Conservation (phyloP, 371 early-diverging fungal species). For the Mortierella sp. region DNA sequence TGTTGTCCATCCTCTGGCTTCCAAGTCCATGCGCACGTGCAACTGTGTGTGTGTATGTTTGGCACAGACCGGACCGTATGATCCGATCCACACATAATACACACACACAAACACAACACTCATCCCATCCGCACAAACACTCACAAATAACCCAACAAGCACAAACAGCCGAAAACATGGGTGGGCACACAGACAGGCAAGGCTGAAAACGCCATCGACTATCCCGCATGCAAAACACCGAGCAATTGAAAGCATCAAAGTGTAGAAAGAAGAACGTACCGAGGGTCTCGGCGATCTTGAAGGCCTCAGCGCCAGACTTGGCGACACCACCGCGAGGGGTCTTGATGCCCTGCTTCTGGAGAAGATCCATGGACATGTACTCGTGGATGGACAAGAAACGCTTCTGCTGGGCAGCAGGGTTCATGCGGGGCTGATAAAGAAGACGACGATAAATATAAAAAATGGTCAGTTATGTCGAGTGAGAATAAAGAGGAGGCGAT, state of each 20-base stretch:
- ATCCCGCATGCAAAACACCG: not conserved
- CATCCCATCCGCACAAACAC: not conserved
- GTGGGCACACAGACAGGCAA: no score
- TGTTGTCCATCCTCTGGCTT: slow-evolving; percentile 3
- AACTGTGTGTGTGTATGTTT: slow-evolving; percentile 3
- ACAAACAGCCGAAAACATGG: not conserved
- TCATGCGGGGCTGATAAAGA: slow-evolving; percentile 63
- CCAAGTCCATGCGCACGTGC: slow-evolving; percentile 12
- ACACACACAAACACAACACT: not conserved
- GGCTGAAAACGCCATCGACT: not conserved
- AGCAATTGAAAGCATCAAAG: not conserved
- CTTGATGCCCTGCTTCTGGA: slow-evolving; percentile 93
- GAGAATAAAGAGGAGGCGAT: not conserved
- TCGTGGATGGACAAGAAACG: slow-evolving; percentile 98
- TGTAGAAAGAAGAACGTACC: slow-evolving; percentile 64
- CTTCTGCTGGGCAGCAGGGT: slow-evolving; percentile 72
- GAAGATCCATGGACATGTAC: slow-evolving; percentile 93
- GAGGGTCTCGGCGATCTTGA: slow-evolving; percentile 85
- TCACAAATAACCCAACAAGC: slow-evolving; percentile 5
- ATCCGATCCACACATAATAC: not conserved
- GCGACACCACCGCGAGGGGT: slow-evolving; percentile 94
- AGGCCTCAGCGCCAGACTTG: slow-evolving; percentile 91
- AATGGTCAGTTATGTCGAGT: not conserved
- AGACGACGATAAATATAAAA: no score
- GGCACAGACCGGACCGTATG: slow-evolving; percentile 13